Base-by-base conservation (phyloP, 352 stramenopile species). In the Globisporangium parvum region DNA sequence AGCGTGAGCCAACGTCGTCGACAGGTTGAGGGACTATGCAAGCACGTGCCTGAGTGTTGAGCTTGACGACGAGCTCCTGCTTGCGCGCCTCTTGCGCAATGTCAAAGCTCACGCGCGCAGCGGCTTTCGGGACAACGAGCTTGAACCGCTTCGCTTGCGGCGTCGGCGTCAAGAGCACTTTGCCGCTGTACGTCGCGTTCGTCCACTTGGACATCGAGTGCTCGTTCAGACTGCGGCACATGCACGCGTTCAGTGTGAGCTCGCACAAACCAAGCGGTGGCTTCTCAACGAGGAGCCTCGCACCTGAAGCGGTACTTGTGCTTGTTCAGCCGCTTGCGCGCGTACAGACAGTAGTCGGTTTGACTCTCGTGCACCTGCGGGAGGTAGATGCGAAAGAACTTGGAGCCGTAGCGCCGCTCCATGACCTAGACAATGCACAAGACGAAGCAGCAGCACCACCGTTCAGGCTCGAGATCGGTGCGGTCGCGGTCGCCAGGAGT, bases 221-320 rank as follows among this genome's bases (percentile, higher is more conserved):
- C 35, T 88, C 77, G 57, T 57, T 26, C 18, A 63, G 50, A 39
- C 50, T 55, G 21, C 31, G 1, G 5, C 31, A 51, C 1, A n/a
- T 11, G 20, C n/a, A 47, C 2, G 6, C 6, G 0, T 26, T 14
- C 20, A 47, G 10, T 6, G 20, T 37, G 31, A 37, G 31, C 8
- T 14, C 31, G 44, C 21, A 50, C 11, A n/a, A 6, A 21, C 14
- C 1, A 37, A 17, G 15, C 28, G 20, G 21, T 18, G 18, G 39
- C 15, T 4, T 21, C 14, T 11, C 5, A 6, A 20, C 39, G 5
- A 6, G 18, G 14, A 21, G 14, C 14, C 18, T 45, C 15, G 35
- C 24, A 85, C 77, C 77, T 92, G 60, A 92, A 92, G 23, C 82
- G 79, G 47, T 80, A 82, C 50, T 92, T 92, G 72, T 77, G 67